Base-by-base conservation (phyloP, 331 rosid genomes). In the Stylosanthes scabra region DNA sequence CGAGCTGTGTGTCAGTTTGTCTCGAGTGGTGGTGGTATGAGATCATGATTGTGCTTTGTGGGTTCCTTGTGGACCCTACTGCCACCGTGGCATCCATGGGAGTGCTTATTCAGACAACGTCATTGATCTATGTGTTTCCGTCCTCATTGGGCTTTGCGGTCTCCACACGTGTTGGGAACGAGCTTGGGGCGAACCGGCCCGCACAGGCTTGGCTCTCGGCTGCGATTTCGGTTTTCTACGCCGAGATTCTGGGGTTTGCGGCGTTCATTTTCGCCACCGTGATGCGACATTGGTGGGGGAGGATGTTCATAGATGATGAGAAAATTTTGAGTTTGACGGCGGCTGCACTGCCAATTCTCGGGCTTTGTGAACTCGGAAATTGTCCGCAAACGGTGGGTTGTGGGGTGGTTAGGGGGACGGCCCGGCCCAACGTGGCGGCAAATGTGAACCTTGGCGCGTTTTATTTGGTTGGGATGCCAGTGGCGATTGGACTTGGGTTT, bases 11-110 rank as follows among this genome's bases (percentile, higher is more conserved):
- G 2, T 94, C 99, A 0, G 99, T 94, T n/a, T 94, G 99, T 54
- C 59, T 94, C 70, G 99, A 94, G 58, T 94, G 99, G 99, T 94
- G 99, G 99, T 94, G 99, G 99, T 94, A 94, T 68, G 99, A 94
- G 87, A 91, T 94, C 86, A 87, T 94, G 94, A 89, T 91, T 66
- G 79, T 94, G 8, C 29, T 94, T 3, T 91, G 99, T n/a, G 99
- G 99, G 3, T 50, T 94, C 0, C 28, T 94, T 0, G 82, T 83
- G 74, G 87, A 88, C 84, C 96, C 99, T 74, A 88, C 68, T 11
- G 86, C 97, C 9, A 83, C 90, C 6, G 97, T 94, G 3, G 97
- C 99, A 0, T 85, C 99, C 20, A 94, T 94, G 99, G 99, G 99
- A 1, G 72, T 94, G 11, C 54, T 94, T 16, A 94, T 94, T 20